These are phyloP conservation scores for Leccinum rimulosum DNA, from an alignment of 768 basidiomycete species.

Conservation along the genomic window DNA sequence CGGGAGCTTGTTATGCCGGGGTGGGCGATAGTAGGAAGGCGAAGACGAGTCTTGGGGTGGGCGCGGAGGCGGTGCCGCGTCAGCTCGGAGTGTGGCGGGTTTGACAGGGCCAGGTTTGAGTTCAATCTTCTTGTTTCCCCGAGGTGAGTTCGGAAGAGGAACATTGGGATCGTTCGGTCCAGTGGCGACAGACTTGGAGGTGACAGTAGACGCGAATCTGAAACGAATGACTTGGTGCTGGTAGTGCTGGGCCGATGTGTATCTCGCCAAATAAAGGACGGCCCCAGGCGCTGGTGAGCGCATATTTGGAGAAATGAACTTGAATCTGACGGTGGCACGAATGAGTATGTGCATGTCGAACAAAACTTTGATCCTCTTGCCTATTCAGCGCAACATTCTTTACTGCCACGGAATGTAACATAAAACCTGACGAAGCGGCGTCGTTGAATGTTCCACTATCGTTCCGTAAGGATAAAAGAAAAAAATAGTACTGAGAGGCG, in stretches of 20 bases:
- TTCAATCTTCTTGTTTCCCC: conserved; percentile 51
- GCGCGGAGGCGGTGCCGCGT: conserved; percentile 15
- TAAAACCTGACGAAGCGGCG: conserved; percentile 28
- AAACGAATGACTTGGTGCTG: conserved; percentile 4
- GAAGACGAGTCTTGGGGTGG: conserved; percentile 26
- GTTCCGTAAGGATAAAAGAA: conserved; percentile 8
- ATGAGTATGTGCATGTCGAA: conserved; percentile 3
- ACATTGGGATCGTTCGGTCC: conserved; percentile 21
- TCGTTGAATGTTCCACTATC: conserved; percentile 2
- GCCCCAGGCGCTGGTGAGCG: background rate
- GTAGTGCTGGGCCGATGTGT: background rate
- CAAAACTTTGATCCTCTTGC: conserved; percentile 18
- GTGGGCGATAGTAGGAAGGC: conserved; percentile 26
- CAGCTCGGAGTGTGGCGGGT: conserved; percentile 28
- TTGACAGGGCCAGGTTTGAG: conserved; percentile 65
- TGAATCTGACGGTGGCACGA: conserved; percentile 16
- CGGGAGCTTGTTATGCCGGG: conserved; percentile 23
- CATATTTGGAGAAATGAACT: conserved; percentile 9
- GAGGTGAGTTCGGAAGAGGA: conserved; percentile 25
- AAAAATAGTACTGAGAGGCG: too few species aligned
- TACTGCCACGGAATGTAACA: conserved; percentile 38
- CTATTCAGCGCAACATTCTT: conserved; percentile 39
- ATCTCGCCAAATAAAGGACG: conserved; percentile 1
- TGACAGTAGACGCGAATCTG: conserved; percentile 29
- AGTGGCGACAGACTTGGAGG: conserved; percentile 24